These are phyloP conservation scores for Carallia brachiata DNA, from an alignment of 345 rosid genomes.

Conservation along the genomic window DNA sequence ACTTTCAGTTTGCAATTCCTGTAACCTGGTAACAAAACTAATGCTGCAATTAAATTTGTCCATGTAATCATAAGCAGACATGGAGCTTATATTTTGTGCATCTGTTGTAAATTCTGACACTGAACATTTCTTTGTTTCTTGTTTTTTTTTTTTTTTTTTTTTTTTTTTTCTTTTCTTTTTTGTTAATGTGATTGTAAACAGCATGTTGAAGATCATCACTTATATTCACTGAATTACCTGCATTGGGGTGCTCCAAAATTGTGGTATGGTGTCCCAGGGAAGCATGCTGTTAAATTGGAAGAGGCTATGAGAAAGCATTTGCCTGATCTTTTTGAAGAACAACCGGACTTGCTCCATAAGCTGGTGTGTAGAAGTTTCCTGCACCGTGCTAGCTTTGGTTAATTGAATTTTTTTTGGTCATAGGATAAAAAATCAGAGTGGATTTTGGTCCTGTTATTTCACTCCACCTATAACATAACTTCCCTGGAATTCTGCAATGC, in stretches of 20 bases:
- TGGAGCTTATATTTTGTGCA: not conserved
- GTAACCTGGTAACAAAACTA: not conserved
- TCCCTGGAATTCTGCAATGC: not conserved
- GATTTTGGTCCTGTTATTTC: not conserved
- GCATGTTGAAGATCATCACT: constrained; percentile 99
- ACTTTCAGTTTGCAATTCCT: not conserved
- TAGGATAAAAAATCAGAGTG: not conserved
- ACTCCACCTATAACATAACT: not conserved
- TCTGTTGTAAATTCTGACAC: constrained; percentile 18
- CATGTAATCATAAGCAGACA: not conserved
- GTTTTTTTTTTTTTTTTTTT: constrained; percentile 8
- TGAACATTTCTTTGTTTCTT: constrained; percentile 13
- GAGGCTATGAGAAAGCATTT: constrained; percentile 85
- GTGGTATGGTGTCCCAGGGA: constrained; percentile 95
- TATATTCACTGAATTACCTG: constrained; percentile 94
- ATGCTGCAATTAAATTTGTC: not conserved
- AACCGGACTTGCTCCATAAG: constrained; percentile 98
- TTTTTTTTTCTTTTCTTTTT: not conserved
- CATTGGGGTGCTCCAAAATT: constrained; percentile 98
- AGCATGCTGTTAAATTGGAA: constrained; percentile 79
- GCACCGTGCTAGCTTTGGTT: constrained; percentile 8
- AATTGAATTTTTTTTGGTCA: not conserved
- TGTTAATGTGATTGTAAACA: constrained; percentile 34
- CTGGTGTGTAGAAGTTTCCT: constrained; percentile 58
- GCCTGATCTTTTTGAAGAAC: constrained; percentile 97